Conservation (phyloP, 495 filamentous ascomycete genomes). For the Penicillium cinerascens region DNA sequence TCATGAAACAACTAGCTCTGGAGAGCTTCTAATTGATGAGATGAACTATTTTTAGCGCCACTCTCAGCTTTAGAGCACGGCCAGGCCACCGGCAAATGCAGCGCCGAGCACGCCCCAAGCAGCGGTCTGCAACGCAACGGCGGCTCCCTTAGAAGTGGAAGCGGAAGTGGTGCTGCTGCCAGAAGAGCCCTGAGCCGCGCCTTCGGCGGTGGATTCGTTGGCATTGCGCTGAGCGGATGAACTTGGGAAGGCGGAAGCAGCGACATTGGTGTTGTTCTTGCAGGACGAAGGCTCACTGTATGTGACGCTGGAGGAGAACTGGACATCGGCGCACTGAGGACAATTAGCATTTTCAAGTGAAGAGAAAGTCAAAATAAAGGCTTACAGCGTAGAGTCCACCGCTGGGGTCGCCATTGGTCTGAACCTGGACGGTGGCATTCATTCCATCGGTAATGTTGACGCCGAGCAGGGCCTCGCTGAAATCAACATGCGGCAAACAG, state of each 20-base stretch:
- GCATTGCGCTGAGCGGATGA: slow-evolving; percentile 31
- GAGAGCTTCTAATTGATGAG: too few relatives aligned
- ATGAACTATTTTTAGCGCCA: background rate
- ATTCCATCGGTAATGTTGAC: slow-evolving; percentile 41
- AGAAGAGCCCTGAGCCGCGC: slow-evolving; percentile 23
- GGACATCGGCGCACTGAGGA: slow-evolving; percentile 59
- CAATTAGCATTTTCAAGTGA: background rate
- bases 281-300: slow-evolving; percentile 39
- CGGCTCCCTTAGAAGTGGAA: slow-evolving; percentile 24
- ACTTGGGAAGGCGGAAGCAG: slow-evolving; percentile 29
- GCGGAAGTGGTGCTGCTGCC: slow-evolving; percentile 11
- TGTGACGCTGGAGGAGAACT: slow-evolving; percentile 39
- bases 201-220: slow-evolving; percentile 33
- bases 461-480: slow-evolving; percentile 32
- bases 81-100: slow-evolving; percentile 29
- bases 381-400: slow-evolving; percentile 56
- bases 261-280: slow-evolving; percentile 51
- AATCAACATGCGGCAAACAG: slow-evolving; percentile 49
- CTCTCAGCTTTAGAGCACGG: slow-evolving; percentile 18
- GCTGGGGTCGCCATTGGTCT: slow-evolving; percentile 48
- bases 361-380: background rate
- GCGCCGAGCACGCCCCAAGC: slow-evolving; percentile 34
- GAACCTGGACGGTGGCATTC: slow-evolving; percentile 63
- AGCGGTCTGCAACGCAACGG: slow-evolving; percentile 29
- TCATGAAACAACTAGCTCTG: too few relatives aligned